Evolutionary conservation across 176 grass and related monocot species (phyloP), one percentile per base, ranked within the genome.

Genomic region (Avena eriantha): DNA sequence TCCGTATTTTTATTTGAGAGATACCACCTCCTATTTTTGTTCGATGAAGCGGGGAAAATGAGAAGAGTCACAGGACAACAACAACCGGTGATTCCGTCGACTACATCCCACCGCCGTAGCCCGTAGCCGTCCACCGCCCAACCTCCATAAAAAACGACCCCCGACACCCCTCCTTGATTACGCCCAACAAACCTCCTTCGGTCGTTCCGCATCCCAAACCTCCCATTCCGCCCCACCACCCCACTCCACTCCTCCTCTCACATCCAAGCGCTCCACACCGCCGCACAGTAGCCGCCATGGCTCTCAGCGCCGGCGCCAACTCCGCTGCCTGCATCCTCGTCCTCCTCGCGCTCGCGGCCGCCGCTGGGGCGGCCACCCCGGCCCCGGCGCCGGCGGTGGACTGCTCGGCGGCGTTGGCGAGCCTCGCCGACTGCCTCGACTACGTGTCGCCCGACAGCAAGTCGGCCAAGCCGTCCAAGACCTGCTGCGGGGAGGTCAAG

Each of bases 401-500:
- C 85, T 90, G 89, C 85, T 0, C 0, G 17, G 1, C 35, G 1
- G 47, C 15, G 35, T 26, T 69, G 9, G 0, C 8, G 3, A 15
- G 19, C 80, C 74, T 90, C 17, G 2, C 0, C 19, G 85, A 80
- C 85, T 87, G 89, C 89, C 46, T 90, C 18, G 76, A 48, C 21
- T 90, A 84, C 75, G 89, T 90, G 13, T 1, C 10, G 3, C 80
- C 67, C 24, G 57, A 48, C 35, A 80, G 1, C 67, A 8, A 59
- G 35, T 10, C 3, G 4, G 51, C 3, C 21, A 4, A 8, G 0
- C 89, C 89, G 16, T 4, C 24, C 67, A 83, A 79, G 76, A 0
- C 34, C 18, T 91, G 89, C 85, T 91, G 89, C 68, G 16, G 16
- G 36, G 85, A 91, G 76, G 85, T 87, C 26, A 91, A 87, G 89